Conservation (phyloP, 2,329 filamentous ascomycete species). For the Cylindrodendrum hubeiense region DNA sequence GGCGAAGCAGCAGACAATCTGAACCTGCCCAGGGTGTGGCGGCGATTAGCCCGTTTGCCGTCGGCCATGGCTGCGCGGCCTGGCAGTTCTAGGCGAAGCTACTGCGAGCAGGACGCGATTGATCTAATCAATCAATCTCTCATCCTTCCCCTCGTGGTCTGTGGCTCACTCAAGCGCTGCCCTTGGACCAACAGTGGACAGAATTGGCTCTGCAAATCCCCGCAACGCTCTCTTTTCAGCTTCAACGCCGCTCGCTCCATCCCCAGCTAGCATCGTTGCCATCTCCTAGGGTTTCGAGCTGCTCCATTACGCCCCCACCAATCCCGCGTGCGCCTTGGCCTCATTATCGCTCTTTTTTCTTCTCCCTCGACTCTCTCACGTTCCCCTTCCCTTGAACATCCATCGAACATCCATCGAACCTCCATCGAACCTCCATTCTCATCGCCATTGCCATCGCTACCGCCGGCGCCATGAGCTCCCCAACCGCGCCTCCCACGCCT, state of each 20-base stretch:
- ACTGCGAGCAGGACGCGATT: conserved; percentile 13
- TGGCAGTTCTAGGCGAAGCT: conserved; percentile 2
- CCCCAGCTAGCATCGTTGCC: background rate
- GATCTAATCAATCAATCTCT: conserved; percentile 23
- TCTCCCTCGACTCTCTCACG: background rate
- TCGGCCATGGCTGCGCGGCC: background rate
- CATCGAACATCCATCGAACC: background rate
- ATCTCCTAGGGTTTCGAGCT: background rate
- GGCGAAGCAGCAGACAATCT: background rate
- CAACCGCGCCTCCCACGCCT: conserved; percentile 42
- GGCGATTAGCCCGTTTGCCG: conserved; percentile 5
- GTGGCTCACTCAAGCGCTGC: background rate
- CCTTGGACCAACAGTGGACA: background rate
- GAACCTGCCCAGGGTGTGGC: conserved; percentile 3
- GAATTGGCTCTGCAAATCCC: background rate
- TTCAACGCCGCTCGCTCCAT: background rate
- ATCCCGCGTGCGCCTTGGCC: conserved; percentile 3
- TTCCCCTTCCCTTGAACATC: background rate
- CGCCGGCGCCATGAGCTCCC: conserved; percentile 46
- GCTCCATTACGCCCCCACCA: background rate
- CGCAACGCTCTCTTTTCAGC: background rate
- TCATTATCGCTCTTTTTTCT: background rate
- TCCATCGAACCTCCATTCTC: conserved; percentile 1
- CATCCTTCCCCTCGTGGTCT: conserved; percentile 3
- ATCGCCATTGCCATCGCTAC: conserved; percentile 11